Evolutionary conservation across 345 rosid genomes (phyloP), one percentile per base, ranked within the genome.

Genomic region (Moricandia moricandioides): DNA sequence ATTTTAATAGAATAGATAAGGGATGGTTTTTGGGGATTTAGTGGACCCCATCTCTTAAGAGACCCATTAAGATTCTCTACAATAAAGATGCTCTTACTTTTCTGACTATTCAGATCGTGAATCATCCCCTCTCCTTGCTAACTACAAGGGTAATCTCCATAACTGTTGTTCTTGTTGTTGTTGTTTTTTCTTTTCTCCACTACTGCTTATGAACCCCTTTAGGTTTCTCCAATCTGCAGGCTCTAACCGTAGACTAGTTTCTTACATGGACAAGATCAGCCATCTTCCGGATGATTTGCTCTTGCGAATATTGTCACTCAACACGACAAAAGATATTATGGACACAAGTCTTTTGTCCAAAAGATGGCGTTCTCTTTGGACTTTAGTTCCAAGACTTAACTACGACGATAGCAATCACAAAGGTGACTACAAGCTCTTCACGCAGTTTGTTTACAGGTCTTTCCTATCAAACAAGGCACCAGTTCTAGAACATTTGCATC

Each of bases 341-440:
- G 24, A 8, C 31, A 75, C 74, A 8, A 49, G 52, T 35, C 29
- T 27, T 62, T 69, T 76, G 64, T 76, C 79, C 13, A 62, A 62
- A 76, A 58, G 79, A 51, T 76, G 75, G 79, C 45, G 11, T 3
- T 35, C 1, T 45, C 69, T 76, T 51, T 76, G 79, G 79, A 60
- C 7, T 8, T 60, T 49, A 9, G 33, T 69, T 17, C 17, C 62
- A 0, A 11, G 54, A 11, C 79, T 76, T 17, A 34, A 35, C 4
- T 75, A 45, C n/a, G 5, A 61, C 18, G 45, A 43, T 30, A 45
- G 10, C 13, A 12, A 12, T 7, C 14, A 49, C 17, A 18, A 1
- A 0, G 21, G 43, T 33, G 63, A 35, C 11, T 37, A 62, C 7
- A 27, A n/a, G 43, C 35, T 1, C 10, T 58, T 67, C 69, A 8